Evolutionary conservation across 495 filamentous ascomycete genomes (phyloP).

Genomic region (Trichoderma reesei): DNA sequence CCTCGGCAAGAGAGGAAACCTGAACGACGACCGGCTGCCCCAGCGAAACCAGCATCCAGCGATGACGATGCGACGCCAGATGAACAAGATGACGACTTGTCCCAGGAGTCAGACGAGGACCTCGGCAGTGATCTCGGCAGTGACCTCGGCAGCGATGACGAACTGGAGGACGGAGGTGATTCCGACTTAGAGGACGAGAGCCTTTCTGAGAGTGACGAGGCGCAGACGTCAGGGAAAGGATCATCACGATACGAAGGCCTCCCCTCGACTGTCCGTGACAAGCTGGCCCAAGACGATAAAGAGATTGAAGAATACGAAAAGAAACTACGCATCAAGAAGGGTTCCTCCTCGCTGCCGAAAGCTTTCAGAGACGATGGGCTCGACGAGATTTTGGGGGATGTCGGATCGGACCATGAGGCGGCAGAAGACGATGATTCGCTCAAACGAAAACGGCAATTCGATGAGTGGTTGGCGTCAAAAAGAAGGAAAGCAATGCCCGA

Average conservation of each 20-base stretch:
- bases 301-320: constrained; percentile 85
- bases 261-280: constrained; percentile 52
- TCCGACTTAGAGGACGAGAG: constrained; percentile 21
- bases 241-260: constrained; percentile 25
- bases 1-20: neutral
- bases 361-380: constrained; percentile 79
- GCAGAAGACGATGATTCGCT: constrained; percentile 48
- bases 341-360: constrained; percentile 66
- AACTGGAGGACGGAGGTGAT: constrained; percentile 20
- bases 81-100: neutral
- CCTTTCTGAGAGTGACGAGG: constrained; percentile 15
- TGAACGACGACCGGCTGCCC: neutral
- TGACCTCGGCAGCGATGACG: constrained; percentile 21
- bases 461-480: constrained; percentile 41
- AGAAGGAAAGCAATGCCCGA: constrained; percentile 33
- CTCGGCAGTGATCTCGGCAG: constrained; percentile 18
- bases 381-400: constrained; percentile 64
- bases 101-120: constrained; percentile 14
- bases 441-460: constrained; percentile 54
- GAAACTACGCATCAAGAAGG: constrained; percentile 75
- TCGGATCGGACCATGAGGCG: constrained; percentile 43
- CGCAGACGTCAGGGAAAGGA: constrained; percentile 17
- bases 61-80: neutral
- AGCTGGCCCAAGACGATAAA: constrained; percentile 64
- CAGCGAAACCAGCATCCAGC: too few species aligned